phyloP scores from a whole-genome alignment of 352 stramenopile species.

The Globisporangium perplexum region DNA sequence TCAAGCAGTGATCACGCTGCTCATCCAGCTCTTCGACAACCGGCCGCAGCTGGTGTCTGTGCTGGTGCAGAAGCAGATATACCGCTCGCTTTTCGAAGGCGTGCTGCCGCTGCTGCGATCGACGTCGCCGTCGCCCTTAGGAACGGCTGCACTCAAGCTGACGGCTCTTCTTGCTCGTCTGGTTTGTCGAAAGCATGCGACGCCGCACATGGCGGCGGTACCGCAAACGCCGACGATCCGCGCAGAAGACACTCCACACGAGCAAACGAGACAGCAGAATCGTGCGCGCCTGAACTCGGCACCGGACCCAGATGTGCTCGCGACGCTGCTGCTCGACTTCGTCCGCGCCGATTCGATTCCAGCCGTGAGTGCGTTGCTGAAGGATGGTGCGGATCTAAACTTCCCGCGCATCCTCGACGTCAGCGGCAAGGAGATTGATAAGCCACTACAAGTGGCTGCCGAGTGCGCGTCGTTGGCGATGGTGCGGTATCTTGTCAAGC shows the following conservation, averaged over 20 bases:
- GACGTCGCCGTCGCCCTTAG: conserved; percentile 26
- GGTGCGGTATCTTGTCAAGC: conserved; percentile 74
- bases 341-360: conserved; percentile 63
- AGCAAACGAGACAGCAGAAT: conserved; percentile 4
- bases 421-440: conserved; percentile 50
- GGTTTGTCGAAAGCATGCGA: conserved; percentile 39
- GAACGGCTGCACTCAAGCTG: conserved; percentile 45
- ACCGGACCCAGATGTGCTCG: conserved; percentile 55
- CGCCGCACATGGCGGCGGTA: not conserved
- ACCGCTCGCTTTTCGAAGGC: conserved; percentile 46
- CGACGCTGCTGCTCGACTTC: conserved; percentile 64
- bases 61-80: conserved; percentile 57
- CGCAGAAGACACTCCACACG: not conserved
- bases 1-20: conserved; percentile 49
- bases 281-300: conserved; percentile 42
- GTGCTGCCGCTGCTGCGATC: conserved; percentile 39
- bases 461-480: conserved; percentile 57
- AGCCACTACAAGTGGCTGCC: conserved; percentile 61
- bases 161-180: conserved; percentile 44
- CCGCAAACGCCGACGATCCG: not conserved
- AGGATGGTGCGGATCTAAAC: conserved; percentile 74
- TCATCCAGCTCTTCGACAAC: conserved; percentile 68
- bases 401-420: conserved; percentile 40
- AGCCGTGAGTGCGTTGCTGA: conserved; percentile 64
- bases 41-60: conserved; percentile 39